These are phyloP conservation scores for Favolaschia claudopus DNA, from an alignment of 768 basidiomycete species.

Conservation along the genomic window DNA sequence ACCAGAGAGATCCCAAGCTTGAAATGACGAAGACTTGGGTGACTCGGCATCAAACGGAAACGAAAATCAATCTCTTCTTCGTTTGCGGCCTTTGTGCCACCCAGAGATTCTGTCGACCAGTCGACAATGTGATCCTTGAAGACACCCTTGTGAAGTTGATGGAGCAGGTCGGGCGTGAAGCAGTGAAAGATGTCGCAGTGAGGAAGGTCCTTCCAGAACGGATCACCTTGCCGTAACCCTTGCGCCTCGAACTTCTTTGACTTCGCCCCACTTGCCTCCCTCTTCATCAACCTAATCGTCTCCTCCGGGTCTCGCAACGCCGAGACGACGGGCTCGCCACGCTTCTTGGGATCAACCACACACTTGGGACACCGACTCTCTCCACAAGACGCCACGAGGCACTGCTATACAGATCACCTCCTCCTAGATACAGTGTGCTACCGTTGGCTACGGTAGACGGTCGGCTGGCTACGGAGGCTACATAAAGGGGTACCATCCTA, in stretches of 20 bases:
- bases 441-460: too few relatives aligned
- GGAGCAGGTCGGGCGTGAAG: too few relatives aligned
- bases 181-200: slow-evolving; percentile 46
- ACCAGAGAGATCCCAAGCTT: slow-evolving; percentile 39
- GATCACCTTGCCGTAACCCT: slow-evolving; percentile 27
- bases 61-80: slow-evolving; percentile 44
- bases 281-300: too few relatives aligned
- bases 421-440: too few relatives aligned
- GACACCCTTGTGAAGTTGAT: slow-evolving; percentile 57
- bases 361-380: slow-evolving; percentile 13
- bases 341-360: slow-evolving; percentile 22
- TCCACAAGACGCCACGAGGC: too few relatives aligned
- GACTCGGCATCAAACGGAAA: slow-evolving; percentile 38
- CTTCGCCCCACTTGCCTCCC: too few relatives aligned
- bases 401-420: too few relatives aligned
- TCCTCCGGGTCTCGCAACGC: too few relatives aligned
- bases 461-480: too few relatives aligned
- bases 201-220: slow-evolving; percentile 50
- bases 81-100: slow-evolving; percentile 6
- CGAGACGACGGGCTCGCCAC: too few relatives aligned
- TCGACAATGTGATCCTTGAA: slow-evolving; percentile 51
- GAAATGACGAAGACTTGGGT: slow-evolving; percentile 39
- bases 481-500: too few relatives aligned
- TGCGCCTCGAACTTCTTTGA: slow-evolving; percentile 24
- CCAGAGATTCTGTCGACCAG: slow-evolving; percentile 37